Base-by-base conservation (phyloP, 352 stramenopile genomes). In the Globisporangium parvum region DNA sequence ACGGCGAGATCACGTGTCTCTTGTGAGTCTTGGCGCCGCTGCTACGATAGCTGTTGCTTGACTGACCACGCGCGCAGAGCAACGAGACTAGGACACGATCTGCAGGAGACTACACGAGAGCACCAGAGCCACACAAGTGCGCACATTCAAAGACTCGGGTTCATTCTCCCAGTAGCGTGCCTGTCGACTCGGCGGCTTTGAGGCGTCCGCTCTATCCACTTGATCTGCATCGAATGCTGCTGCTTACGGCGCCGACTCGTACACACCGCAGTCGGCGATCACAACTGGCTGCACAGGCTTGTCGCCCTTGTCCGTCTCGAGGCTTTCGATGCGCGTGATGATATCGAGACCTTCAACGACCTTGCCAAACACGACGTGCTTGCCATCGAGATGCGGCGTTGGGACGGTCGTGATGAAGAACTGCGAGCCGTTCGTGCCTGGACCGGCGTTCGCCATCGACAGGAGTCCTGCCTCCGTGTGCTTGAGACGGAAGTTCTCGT, bases 401-500 rank as follows among this genome's bases (percentile, higher is more conserved):
- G 95, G 71, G 60, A 91, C 82, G 24, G 88, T 91, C 69, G 87
- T 96, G 68, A 99, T 89, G 74, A 98, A 98, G 74, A 99, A 98
- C 87, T 99, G 96, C 55, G 90, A 98, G 48, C 95, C 93, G 70
- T 99, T 98, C 56, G 96, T 98, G 69, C 93, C 90, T 37, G 96
- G 94, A 21, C 95, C 95, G 12, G 93, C 87, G 79, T 99, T 99
- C 1, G 95, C 95, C 95, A 98, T 99, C 40, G 92, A 98, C 50
- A 98, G 70, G 53, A 98, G 80, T 18, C 96, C 97, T 47, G 87
- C 71, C 58, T 97, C 88, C 62, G 90, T 97, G 77, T 99, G 97
- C 67, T 97, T 98, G 44, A 98, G 74, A n/a, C 77, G 67, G 71
- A 99, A 99, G 80, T 99, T 99, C 74, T 99, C 96, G 73, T 99